A percentile compares a stretch with the other conserved stretches of the same genome.
phyloP scores from a whole-genome alignment of 306 rosid species.

The Hippophae tibetana region DNA sequence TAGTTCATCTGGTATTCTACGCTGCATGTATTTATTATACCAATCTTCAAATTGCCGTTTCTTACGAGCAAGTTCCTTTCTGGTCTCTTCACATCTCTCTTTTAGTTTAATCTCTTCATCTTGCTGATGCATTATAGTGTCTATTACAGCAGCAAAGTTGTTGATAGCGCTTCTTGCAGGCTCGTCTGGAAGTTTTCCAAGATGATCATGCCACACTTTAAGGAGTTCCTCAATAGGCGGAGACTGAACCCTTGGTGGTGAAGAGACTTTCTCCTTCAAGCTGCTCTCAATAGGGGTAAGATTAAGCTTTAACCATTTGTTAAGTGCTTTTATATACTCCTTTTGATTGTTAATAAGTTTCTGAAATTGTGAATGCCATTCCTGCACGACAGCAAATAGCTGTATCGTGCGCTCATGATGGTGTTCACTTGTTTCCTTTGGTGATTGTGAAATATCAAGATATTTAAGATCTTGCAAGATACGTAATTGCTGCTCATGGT shows the following conservation, averaged over 20 bases:
- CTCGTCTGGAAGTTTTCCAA: slow-evolving; percentile 79
- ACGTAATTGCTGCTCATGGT: slow-evolving; percentile 49
- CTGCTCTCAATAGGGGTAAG: slow-evolving; percentile 86
- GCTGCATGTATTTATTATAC: slow-evolving; percentile 56
- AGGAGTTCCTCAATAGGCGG: slow-evolving; percentile 64
- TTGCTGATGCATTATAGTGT: slow-evolving; percentile 46
- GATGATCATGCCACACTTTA: slow-evolving; percentile 62
- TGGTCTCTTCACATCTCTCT: slow-evolving; percentile 62
- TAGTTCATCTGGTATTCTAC: slow-evolving; percentile 32
- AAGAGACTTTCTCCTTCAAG: slow-evolving; percentile 83
- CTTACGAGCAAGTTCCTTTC: slow-evolving; percentile 66
- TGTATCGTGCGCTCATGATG: slow-evolving; percentile 76
- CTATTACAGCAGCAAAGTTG: slow-evolving; percentile 58
- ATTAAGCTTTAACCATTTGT: slow-evolving; percentile 65
- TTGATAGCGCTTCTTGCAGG: slow-evolving; percentile 51
- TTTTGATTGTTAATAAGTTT: slow-evolving; percentile 58
- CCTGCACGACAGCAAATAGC: slow-evolving; percentile 53
- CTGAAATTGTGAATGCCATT: slow-evolving; percentile 60
- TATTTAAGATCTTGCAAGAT: slow-evolving; percentile 27
- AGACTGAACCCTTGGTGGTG: slow-evolving; percentile 64
- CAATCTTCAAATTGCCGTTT: slow-evolving; percentile 64
- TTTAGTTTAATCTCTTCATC: slow-evolving; percentile 56
- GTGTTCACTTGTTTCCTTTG: slow-evolving; percentile 71
- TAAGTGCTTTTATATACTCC: slow-evolving; percentile 57
- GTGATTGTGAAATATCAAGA: slow-evolving; percentile 57